Base-by-base conservation (phyloP, 495 filamentous ascomycete species). In the Staphylotrichum tortipilum region DNA sequence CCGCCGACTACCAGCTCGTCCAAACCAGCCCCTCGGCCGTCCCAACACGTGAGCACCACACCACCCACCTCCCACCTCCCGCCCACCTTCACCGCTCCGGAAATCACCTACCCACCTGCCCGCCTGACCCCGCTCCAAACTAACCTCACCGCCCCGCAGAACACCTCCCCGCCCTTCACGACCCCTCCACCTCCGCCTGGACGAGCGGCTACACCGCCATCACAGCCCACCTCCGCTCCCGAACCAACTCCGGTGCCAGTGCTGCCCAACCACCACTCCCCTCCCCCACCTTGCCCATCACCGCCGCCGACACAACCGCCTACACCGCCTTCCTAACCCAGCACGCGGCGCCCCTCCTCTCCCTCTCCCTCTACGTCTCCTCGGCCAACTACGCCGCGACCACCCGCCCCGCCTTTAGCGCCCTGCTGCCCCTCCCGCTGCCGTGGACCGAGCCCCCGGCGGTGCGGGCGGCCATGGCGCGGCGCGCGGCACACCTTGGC, bases 291-390 rank as follows among this genome's bases (percentile, higher is more conserved):
- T 18, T 64, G 71, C 29, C 73, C 86, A 22, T 28, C 36, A 17
- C 64, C 74, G 15, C 40, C 23, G 12, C 31, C 7, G 89, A 95
- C 59, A 69, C 82, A 38, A 71, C 81, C 42, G 85, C 92, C 47
- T 78, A 91, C 40, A 67, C 69, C n/a, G 64, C 85, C 49, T 86
- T 84, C 62, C 56, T 89, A 49, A 72, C 76, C 58, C 72, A 78
- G 23, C 79, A 80, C 54, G 83, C 77, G 36, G 72, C 80, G 56
- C 73, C 79, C 18, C 79, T 94, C 46, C 54, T 92, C 56, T 80
- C 86, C 54, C 80, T 91, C 56, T 89, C 80, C 44, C 83, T 98
- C 56, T 97, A 92, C 68, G 82, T 89, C 60, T 92, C 88, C 33
- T 83, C 81, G 54, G 78, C 84, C 50, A 96, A 95, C 68, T 98